Conservation (phyloP, 345 rosid species). For the Limnanthes douglasii region DNA sequence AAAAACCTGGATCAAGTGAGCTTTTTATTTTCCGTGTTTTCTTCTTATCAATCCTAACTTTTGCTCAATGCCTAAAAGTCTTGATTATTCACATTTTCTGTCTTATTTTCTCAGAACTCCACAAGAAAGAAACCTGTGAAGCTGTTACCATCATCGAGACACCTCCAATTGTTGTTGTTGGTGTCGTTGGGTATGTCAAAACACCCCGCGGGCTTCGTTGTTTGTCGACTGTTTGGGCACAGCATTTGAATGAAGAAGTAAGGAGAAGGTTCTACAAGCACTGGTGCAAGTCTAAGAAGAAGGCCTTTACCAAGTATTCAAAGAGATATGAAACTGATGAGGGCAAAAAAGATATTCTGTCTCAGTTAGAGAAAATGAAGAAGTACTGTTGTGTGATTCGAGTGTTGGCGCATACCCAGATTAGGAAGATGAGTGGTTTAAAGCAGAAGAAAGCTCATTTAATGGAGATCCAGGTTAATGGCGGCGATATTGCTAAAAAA, state of each 20-base stretch:
- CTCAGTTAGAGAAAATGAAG: conserved; percentile 75
- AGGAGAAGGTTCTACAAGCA: conserved; percentile 81
- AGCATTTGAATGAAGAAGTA: conserved; percentile 77
- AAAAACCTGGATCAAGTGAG: conserved; percentile 87
- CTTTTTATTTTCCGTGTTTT: background rate
- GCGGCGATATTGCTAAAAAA: conserved; percentile 60
- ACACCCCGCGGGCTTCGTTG: conserved; percentile 74
- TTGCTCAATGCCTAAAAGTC: background rate
- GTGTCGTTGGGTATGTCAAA: conserved; percentile 80
- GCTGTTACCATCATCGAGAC: conserved; percentile 76
- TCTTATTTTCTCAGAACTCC: conserved; percentile 35
- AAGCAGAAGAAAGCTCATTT: conserved; percentile 94
- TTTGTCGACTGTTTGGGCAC: conserved; percentile 81
- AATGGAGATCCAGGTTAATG: conserved; percentile 91
- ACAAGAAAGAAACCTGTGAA: conserved; percentile 94
- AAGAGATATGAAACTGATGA: conserved; percentile 51
- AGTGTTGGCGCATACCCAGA: conserved; percentile 89
- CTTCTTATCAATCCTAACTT: background rate
- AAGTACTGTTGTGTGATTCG: conserved; percentile 69
- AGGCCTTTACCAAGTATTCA: conserved; percentile 64
- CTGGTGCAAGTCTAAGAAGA: conserved; percentile 88
- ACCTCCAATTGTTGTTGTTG: conserved; percentile 88
- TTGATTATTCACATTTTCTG: background rate
- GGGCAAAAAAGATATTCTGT: conserved; percentile 49
- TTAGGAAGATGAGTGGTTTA: conserved; percentile 73